Conservation (phyloP, 305 asterid species). For the Fraxinus sp. region DNA sequence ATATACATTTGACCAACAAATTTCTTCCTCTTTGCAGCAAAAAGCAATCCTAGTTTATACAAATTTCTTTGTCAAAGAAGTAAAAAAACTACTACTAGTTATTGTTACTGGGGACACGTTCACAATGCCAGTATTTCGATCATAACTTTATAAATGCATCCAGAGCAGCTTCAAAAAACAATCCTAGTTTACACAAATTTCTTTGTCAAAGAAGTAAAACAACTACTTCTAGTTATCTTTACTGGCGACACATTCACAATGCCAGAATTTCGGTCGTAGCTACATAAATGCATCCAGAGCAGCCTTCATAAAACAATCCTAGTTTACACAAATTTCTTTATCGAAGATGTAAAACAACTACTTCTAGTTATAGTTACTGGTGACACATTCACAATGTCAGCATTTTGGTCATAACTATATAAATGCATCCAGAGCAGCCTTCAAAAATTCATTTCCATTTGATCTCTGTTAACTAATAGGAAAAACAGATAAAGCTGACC, state of each 20-base stretch:
- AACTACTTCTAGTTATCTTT: neutral
- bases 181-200: slow-evolving; percentile 5
- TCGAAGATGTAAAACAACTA: neutral
- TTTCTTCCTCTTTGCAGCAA: neutral
- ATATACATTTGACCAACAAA: neutral
- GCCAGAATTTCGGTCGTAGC: neutral
- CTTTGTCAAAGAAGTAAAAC: neutral
- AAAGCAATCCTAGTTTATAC: neutral
- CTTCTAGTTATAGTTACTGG: neutral
- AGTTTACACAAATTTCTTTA: neutral
- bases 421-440: neutral
- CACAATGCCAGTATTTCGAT: neutral
- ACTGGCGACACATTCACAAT: neutral
- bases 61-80: neutral
- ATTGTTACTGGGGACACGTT: neutral
- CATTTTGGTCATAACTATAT: neutral
- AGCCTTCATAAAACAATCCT: neutral
- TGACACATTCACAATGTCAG: neutral
- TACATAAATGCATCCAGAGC: neutral
- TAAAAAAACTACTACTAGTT: neutral
- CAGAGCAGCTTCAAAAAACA: neutral
- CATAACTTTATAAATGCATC: neutral
- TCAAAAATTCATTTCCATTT: neutral
- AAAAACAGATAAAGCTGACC: slow-evolving; percentile 39
- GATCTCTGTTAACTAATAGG: neutral